Evolutionary conservation across 116 monocot genomes (phyloP).

Genomic region (Dioscorea cayenensis): DNA sequence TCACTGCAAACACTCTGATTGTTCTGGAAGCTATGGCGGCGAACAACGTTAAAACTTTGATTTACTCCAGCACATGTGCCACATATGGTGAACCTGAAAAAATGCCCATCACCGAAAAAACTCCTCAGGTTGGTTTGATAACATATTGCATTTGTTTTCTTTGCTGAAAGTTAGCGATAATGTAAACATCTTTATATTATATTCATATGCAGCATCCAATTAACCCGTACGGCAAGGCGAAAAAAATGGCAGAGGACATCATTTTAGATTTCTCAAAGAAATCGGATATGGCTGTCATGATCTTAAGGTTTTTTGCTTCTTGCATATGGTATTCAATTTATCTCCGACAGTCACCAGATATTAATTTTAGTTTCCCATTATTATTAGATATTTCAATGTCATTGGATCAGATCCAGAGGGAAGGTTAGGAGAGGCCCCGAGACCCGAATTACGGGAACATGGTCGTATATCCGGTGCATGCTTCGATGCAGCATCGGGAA

Average conservation of each 20-base stretch:
- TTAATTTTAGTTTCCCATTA: constrained; percentile 1
- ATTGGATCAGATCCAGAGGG: constrained; percentile 98
- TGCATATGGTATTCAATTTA: not conserved
- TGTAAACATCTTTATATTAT: not conserved
- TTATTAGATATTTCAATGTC: constrained; percentile 92
- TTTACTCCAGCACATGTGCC: constrained; percentile 97
- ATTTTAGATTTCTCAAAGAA: constrained; percentile 87
- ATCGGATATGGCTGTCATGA: constrained; percentile 81
- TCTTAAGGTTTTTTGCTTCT: constrained; percentile 51
- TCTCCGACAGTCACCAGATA: not conserved
- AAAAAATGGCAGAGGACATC: constrained; percentile 98
- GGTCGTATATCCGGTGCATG: constrained; percentile 98
- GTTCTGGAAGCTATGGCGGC: constrained; percentile 86
- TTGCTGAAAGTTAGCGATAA: not conserved
- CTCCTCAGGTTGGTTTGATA: constrained; percentile 61
- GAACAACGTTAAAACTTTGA: constrained; percentile 72
- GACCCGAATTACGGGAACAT: constrained; percentile 91
- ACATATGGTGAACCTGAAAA: constrained; percentile 96
- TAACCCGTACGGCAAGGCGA: constrained; percentile 95
- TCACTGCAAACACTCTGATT: constrained; percentile 86
- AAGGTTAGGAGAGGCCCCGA: constrained; percentile 81
- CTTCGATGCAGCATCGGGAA: constrained; percentile 86
- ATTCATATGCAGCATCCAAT: constrained; percentile 57
- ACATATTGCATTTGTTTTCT: not conserved
- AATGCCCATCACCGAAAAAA: constrained; percentile 97